phyloP scores from a whole-genome alignment of 169 alveolate species.

The Plasmodium coatneyi region DNA sequence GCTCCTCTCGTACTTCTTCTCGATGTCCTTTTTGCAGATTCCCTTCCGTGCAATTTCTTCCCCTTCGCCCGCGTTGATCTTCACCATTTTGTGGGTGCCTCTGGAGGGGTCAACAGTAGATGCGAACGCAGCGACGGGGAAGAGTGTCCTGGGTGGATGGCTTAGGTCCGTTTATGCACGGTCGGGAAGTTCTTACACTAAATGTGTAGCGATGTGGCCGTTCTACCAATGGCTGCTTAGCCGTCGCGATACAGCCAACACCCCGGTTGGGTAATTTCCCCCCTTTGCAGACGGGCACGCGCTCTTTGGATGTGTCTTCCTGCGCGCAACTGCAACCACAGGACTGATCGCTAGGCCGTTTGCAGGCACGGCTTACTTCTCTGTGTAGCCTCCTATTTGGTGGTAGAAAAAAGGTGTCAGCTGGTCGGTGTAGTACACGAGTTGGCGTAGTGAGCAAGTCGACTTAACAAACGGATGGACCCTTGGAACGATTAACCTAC shows the following conservation, averaged over 20 bases:
- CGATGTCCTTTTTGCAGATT: conserved; percentile 24
- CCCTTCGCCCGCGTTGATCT: conserved; percentile 7
- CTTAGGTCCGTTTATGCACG: background rate
- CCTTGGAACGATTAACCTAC: background rate
- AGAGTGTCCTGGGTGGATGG: background rate
- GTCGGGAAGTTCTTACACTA: background rate
- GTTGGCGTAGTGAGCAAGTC: background rate
- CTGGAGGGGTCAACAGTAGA: background rate
- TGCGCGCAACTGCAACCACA: background rate
- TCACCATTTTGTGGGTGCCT: conserved; percentile 23
- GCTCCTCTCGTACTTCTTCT: conserved; percentile 37
- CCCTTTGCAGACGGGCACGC: background rate
- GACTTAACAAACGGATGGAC: background rate
- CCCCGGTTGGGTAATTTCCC: background rate
- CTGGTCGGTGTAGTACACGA: background rate
- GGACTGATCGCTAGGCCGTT: background rate
- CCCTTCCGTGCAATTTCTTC: background rate
- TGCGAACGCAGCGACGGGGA: background rate
- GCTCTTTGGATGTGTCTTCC: background rate
- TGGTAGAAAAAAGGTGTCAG: background rate
- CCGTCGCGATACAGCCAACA: background rate
- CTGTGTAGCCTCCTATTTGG: background rate
- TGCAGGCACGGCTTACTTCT: background rate
- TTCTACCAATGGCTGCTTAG: background rate
- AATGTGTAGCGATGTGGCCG: background rate